Evolutionary conservation across 2,329 filamentous ascomycete species (phyloP), one percentile per base, ranked within the genome.

Genomic region (Cercospora sesami): DNA sequence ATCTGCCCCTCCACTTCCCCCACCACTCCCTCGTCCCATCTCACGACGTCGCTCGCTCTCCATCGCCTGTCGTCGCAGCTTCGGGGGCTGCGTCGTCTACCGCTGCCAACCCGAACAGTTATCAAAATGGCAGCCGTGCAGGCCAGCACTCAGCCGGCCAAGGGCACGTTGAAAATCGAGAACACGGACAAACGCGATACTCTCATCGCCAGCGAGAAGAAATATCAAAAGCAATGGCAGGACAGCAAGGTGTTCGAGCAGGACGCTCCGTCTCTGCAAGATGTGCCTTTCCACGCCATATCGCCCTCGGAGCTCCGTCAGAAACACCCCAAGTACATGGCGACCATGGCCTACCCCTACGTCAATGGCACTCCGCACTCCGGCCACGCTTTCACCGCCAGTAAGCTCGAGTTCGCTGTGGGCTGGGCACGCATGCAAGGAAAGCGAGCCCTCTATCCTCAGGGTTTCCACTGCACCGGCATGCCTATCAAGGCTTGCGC

Each of bases 401-500:
- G 88, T 77, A 99, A 99, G 82, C 89, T 97, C 75, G 95, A 99
- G 81, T 99, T 98, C 80, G 90, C 89, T 67, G 88, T 91, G 26
- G 93, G 94, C 53, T 94, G 93, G 78, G 90, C 91, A 58, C 87
- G 94, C 65, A 96, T 98, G 92, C 88, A 93, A 79, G 95, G 95
- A 77, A 94, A 94, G 84, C 86, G 90, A 63, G 86, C 90, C 66
- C 84, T 98, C 63, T 97, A 95, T 79, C 95, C 95, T 66, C 90
- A 95, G 77, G 95, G 94, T 33, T 99, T 93, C 83, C 95, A 99
- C 84, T 93, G 91, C 82, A 98, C 94, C 0, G 95, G 95, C 75
- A 96, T 99, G 90, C 93, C 94, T 57, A 99, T 99, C 84, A 97
- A 97, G 82, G 94, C 95, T 5, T 96, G 92, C 76, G 93, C 95